These are phyloP conservation scores for Elsinoe australis DNA, from an alignment of 2,329 filamentous ascomycete species.

Conservation along the genomic window DNA sequence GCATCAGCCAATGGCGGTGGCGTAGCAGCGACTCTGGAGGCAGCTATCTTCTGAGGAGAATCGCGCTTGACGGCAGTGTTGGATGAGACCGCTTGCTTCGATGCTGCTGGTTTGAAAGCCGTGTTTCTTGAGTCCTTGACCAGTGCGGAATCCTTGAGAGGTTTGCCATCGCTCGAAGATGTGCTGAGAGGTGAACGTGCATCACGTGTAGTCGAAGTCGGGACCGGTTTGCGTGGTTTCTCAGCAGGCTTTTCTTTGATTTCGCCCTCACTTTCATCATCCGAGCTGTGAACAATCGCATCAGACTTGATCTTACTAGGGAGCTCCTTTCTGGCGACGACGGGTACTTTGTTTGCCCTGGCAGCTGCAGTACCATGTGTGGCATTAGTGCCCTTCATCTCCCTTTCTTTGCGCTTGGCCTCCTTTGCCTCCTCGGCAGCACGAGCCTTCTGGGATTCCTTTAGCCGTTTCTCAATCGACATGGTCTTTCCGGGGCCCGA, in stretches of 20 bases:
- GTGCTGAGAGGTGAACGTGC: slow-evolving; percentile 9
- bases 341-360: slow-evolving; percentile 23
- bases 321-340: too few relatives aligned
- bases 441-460: slow-evolving; percentile 40
- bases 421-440: slow-evolving; percentile 37
- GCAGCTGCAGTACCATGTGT: background rate
- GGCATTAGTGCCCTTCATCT: slow-evolving; percentile 30
- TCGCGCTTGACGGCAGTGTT: slow-evolving; percentile 15
- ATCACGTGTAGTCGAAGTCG: too few relatives aligned
- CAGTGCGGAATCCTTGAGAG: slow-evolving; percentile 1
- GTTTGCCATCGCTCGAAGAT: slow-evolving; percentile 12
- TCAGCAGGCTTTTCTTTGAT: too few relatives aligned
- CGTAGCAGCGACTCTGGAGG: slow-evolving; percentile 17
- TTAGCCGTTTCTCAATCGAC: slow-evolving; percentile 38
- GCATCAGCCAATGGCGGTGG: slow-evolving; percentile 4
- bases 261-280: slow-evolving; percentile 31
- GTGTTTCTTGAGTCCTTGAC: background rate
- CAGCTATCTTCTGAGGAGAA: background rate
- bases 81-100: slow-evolving; percentile 22
- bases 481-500: slow-evolving; percentile 22
- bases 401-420: slow-evolving; percentile 39
- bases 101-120: slow-evolving; percentile 6
- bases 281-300: slow-evolving; percentile 47
- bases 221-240: too few relatives aligned
- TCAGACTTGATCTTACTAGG: slow-evolving; percentile 45